Evolutionary conservation across 1,284 basidiomycete species (phyloP).

Genomic region (Sporisorium reilianum): DNA sequence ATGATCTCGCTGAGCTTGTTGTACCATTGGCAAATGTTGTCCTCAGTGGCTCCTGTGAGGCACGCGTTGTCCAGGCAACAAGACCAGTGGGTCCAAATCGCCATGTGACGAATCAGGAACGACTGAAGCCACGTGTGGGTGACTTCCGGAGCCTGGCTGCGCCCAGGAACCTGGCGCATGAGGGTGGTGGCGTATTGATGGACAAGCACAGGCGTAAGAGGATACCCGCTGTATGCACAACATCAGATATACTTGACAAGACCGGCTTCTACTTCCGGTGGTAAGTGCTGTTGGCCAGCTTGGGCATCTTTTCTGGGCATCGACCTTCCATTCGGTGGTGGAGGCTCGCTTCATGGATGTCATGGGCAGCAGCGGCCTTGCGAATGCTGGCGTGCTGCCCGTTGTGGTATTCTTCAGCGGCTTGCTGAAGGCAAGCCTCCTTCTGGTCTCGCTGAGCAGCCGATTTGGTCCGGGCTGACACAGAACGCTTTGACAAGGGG

Average conservation of each 20-base stretch:
- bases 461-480: not conserved
- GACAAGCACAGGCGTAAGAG: slow-evolving; percentile 7
- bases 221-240: slow-evolving; percentile 18
- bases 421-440: not conserved
- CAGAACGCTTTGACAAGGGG: not conserved
- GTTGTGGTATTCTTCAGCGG: too few species aligned
- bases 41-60: not conserved
- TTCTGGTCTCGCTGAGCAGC: not conserved
- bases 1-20: slow-evolving; percentile 2
- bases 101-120: slow-evolving; percentile 17
- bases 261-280: slow-evolving; percentile 6
- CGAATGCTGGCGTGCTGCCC: too few species aligned
- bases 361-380: too few species aligned
- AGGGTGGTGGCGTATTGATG: slow-evolving; percentile 12
- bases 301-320: too few species aligned
- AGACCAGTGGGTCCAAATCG: slow-evolving; percentile 8
- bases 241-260: slow-evolving; percentile 18
- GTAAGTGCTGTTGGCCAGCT: not conserved
- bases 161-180: not conserved
- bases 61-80: too few species aligned
- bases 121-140: slow-evolving; percentile 5
- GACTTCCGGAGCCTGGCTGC: not conserved
- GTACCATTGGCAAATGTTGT: slow-evolving; percentile 4
- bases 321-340: too few species aligned
- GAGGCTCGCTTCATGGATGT: too few species aligned